phyloP scores from a whole-genome alignment of 306 rosid genomes.

The Dryas drummondii region DNA sequence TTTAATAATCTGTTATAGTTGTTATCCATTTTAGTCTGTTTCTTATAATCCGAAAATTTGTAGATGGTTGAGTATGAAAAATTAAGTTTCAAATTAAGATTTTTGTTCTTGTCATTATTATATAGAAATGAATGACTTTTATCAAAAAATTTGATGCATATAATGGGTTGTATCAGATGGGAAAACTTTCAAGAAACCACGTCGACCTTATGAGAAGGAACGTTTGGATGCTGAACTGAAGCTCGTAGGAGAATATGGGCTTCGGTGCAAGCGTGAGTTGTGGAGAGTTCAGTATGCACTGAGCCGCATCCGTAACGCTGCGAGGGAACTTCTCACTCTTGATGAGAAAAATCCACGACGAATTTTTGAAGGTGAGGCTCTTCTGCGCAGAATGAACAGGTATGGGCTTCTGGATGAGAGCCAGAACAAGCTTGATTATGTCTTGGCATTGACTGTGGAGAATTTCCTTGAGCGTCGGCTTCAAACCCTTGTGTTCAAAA shows the following conservation, averaged over 20 bases:
- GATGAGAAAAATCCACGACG: constrained; percentile 43
- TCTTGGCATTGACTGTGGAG: constrained; percentile 40
- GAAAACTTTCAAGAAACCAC: constrained; percentile 40
- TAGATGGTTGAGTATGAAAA: not conserved
- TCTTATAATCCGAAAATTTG: not conserved
- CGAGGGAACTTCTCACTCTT: constrained; percentile 39
- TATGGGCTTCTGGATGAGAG: constrained; percentile 41
- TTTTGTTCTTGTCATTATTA: not conserved
- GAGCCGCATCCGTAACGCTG: constrained; percentile 44
- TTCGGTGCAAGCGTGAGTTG: constrained; percentile 41
- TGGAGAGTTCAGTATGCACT: constrained; percentile 47
- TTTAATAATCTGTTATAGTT: too few species aligned
- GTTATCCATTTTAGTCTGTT: not conserved
- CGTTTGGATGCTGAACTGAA: constrained; percentile 41
- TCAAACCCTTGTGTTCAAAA: constrained; percentile 33
- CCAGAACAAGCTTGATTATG: constrained; percentile 48
- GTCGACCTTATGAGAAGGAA: constrained; percentile 44
- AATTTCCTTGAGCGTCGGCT: constrained; percentile 44
- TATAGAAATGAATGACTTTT: not conserved
- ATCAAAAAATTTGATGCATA: not conserved
- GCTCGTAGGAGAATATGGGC: constrained; percentile 44
- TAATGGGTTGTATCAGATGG: constrained; percentile 27
- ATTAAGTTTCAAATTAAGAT: not conserved
- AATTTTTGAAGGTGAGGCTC: constrained; percentile 45
- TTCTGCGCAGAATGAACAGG: constrained; percentile 39